These are phyloP conservation scores for Cladophialophora chaetospira DNA, from an alignment of 2,329 filamentous ascomycete species.

Conservation along the genomic window DNA sequence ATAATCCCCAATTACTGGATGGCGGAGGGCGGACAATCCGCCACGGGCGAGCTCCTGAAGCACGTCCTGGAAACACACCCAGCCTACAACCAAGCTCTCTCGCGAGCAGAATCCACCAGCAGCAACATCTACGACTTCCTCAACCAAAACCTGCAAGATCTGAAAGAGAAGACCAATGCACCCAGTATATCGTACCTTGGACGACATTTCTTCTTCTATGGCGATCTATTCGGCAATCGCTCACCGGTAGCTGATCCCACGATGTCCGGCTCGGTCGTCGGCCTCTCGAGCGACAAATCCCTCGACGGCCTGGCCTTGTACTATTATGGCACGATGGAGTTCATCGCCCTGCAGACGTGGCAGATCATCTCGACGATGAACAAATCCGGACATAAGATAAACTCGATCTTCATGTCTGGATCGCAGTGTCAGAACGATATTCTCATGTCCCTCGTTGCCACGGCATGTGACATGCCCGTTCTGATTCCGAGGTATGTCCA, in stretches of 20 bases:
- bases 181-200: constrained; percentile 82
- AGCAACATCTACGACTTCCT: constrained; percentile 94
- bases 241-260: constrained; percentile 88
- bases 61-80: constrained; percentile 95
- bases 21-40: constrained; percentile 94
- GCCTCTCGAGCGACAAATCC: constrained; percentile 81
- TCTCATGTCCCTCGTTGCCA: constrained; percentile 87
- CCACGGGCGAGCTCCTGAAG: constrained; percentile 90
- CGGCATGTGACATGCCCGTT: constrained; percentile 87
- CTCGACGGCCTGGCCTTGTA: constrained; percentile 84
- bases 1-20: constrained; percentile 92
- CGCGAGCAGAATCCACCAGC: constrained; percentile 77
- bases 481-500: constrained; percentile 92
- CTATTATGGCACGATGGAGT: constrained; percentile 97
- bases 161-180: constrained; percentile 68
- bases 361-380: constrained; percentile 98
- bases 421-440: constrained; percentile 96
- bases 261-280: constrained; percentile 90
- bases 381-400: constrained; percentile 79
- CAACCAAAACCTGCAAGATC: constrained; percentile 78
- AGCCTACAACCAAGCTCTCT: constrained; percentile 77
- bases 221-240: constrained; percentile 94
- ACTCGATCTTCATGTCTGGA: constrained; percentile 97
- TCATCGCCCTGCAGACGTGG: constrained; percentile 93
- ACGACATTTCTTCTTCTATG: constrained; percentile 97